These are phyloP conservation scores for Emmonsia crescens DNA, from an alignment of 2,329 filamentous ascomycete species.

Conservation along the genomic window DNA sequence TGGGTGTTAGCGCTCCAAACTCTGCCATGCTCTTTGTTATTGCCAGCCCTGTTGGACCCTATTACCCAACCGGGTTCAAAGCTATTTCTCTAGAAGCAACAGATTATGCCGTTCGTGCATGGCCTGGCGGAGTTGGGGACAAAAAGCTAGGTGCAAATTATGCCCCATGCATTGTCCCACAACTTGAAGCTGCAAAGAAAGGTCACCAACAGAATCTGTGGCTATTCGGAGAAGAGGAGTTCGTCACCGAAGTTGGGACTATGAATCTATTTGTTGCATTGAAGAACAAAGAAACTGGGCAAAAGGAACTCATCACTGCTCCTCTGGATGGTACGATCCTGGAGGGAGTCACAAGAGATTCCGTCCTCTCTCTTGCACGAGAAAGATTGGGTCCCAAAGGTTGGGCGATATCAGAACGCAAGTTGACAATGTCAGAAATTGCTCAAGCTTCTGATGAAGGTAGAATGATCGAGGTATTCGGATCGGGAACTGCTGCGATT, in stretches of 20 bases:
- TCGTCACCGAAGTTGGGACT: constrained; percentile 91
- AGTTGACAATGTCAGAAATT: constrained; percentile 83
- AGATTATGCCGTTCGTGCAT: constrained; percentile 90
- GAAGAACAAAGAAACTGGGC: constrained; percentile 73
- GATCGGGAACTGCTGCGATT: constrained; percentile 84
- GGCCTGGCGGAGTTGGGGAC: constrained; percentile 94
- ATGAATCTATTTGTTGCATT: constrained; percentile 96
- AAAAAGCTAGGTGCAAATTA: constrained; percentile 99
- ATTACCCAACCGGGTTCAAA: constrained; percentile 98
- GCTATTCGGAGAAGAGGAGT: constrained; percentile 93
- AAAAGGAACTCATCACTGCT: constrained; percentile 88
- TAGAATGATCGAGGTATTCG: constrained; percentile 83
- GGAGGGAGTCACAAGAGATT: constrained; percentile 88
- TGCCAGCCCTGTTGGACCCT: constrained; percentile 89
- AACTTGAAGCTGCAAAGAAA: constrained; percentile 78
- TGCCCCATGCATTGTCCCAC: constrained; percentile 95
- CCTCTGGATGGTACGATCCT: constrained; percentile 94
- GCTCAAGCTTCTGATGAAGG: constrained; percentile 73
- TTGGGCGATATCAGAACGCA: constrained; percentile 80
- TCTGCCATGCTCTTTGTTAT: constrained; percentile 91
- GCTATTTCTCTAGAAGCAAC: constrained; percentile 91
- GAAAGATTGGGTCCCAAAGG: constrained; percentile 76
- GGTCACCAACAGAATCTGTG: constrained; percentile 98
- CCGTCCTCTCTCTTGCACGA: constrained; percentile 71
- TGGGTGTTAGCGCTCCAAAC: constrained; percentile 84